Percentiles rank a stretch among this genome's conserved stretches.
phyloP scores from a whole-genome alignment of 129 eudicot genomes.

The sunflower (Helianthus annuus) region HanXRQr2.0-SUNRISE NC_035449.2:657705-658204 shows the following conservation, averaged over 20 bases:
- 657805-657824: conserved; percentile 73
- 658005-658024: not conserved
- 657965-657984: not conserved
- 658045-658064: conserved; percentile 57
- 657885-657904: conserved; percentile 55
- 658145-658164: conserved; percentile 68
- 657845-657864: conserved; percentile 68
- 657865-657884: conserved; percentile 63
- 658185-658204: not conserved
- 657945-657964: not conserved
- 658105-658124: too few species aligned
- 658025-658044: conserved; percentile 10
- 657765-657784: too few species aligned
- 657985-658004: not conserved
- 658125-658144: conserved; percentile 99
- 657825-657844: conserved; percentile 87
- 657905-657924: conserved; percentile 70
- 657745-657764: not conserved
- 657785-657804: conserved; percentile 41
- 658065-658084: conserved; percentile 83
- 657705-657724: not conserved
- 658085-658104: conserved; percentile 64
- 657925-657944: conserved; percentile 52
- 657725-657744: conserved; percentile 3
- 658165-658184: conserved; percentile 73